phyloP scores from a whole-genome alignment of 352 stramenopile genomes.

The Globisporangium lucens region DNA sequence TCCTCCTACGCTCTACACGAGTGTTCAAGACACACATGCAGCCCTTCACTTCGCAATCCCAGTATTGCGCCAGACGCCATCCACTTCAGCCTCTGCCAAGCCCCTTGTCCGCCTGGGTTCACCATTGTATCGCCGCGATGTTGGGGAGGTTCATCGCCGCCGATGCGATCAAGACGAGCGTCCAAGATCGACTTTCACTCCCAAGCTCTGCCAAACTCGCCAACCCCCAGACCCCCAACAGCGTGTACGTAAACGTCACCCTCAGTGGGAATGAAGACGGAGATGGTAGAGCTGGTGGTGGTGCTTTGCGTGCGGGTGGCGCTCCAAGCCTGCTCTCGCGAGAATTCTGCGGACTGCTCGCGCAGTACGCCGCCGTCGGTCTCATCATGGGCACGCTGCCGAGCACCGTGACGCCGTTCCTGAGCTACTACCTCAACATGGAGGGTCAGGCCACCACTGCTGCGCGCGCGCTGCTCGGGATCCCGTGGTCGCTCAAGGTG shows the following conservation, averaged over 20 bases:
- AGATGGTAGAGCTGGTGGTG: not conserved
- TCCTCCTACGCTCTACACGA: too few relatives aligned
- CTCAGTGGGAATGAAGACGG: not conserved
- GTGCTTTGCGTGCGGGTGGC: conserved; percentile 38
- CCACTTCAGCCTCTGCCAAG: not conserved
- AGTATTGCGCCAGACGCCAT: not conserved
- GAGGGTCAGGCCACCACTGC: conserved; percentile 40
- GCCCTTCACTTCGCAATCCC: not conserved
- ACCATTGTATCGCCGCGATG: not conserved
- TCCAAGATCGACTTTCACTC: not conserved
- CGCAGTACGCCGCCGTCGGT: conserved; percentile 52
- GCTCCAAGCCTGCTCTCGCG: conserved; percentile 37
- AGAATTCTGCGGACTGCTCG: conserved; percentile 49
- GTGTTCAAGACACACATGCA: too few relatives aligned
- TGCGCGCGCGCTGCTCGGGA: conserved; percentile 35
- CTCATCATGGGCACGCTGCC: conserved; percentile 47
- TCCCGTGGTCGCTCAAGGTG: conserved; percentile 66
- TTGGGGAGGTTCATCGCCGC: not conserved
- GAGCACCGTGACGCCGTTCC: conserved; percentile 49
- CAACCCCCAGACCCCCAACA: not conserved
- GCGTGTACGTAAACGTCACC: not conserved
- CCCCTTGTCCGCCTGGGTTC: too few relatives aligned
- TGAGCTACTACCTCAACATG: conserved; percentile 60
- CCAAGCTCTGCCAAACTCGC: not conserved
- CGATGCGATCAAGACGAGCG: not conserved